Conservation (phyloP, 352 stramenopile genomes). For the Pythium folliculosum region DNA sequence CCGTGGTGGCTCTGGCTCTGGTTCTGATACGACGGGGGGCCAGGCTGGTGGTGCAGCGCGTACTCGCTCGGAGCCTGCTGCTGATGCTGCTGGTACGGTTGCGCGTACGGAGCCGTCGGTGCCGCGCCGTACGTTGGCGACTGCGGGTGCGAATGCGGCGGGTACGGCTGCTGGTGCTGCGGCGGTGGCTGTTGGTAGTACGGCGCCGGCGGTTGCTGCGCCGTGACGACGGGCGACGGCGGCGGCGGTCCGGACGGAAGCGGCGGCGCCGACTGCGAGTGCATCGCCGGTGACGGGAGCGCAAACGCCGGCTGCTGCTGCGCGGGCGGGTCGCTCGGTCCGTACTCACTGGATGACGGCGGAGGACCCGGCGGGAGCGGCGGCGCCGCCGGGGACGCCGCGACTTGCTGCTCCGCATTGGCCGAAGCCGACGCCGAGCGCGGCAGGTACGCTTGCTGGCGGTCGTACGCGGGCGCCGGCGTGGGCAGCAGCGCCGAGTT, state of each 20-base stretch:
- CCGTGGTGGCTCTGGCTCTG: slow-evolving; percentile 14
- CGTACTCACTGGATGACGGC: slow-evolving; percentile 12
- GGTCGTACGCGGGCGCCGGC: slow-evolving; percentile 6
- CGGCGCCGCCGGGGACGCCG: neutral
- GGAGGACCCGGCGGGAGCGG: slow-evolving; percentile 22
- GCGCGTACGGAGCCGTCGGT: slow-evolving; percentile 18
- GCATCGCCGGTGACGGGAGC: slow-evolving; percentile 13
- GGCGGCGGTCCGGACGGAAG: slow-evolving; percentile 16
- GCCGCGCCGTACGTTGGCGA: slow-evolving; percentile 17
- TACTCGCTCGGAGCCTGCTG: slow-evolving; percentile 15
- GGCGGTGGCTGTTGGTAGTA: slow-evolving; percentile 23
- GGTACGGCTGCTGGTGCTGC: neutral
- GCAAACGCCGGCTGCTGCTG: neutral
- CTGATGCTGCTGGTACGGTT: slow-evolving; percentile 6
- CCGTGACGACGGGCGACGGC: slow-evolving; percentile 11
- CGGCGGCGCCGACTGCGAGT: slow-evolving; percentile 14
- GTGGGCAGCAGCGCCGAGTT: slow-evolving; percentile 15
- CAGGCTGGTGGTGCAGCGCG: slow-evolving; percentile 6
- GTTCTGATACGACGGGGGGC: neutral
- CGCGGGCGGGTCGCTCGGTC: neutral
- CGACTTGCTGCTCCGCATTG: neutral
- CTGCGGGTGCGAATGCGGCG: neutral
- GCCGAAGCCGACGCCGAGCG: neutral
- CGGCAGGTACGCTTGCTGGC: slow-evolving; percentile 25
- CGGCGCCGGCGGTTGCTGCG: slow-evolving; percentile 18